Base-by-base conservation (phyloP, 2,329 filamentous ascomycete species). In the Colletotrichum tanaceti region DNA sequence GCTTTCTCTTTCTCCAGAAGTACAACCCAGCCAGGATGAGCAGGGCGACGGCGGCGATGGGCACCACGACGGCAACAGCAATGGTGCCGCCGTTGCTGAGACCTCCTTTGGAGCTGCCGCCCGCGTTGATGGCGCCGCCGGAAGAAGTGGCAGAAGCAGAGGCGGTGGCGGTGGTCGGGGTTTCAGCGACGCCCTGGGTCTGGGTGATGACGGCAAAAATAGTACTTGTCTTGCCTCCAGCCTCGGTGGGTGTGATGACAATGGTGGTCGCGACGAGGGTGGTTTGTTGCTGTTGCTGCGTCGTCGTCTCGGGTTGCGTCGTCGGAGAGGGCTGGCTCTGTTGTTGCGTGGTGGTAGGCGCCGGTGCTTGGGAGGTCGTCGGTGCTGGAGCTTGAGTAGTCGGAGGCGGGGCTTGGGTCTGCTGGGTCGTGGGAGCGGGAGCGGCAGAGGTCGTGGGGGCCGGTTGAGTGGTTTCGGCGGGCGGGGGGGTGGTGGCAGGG, bases 21-120 rank as follows among this genome's bases (percentile, higher is more conserved):
- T 92, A 94, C 35, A 98, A 84, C 7, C 90, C 92, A 3, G 88
- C 89, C 10, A 95, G 79, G 2, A 95, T 89, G 24, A 98, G 84
- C 20, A 97, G 80, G 2, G 93, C 93, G 44, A 98, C 93, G 1
- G 91, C 93, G 1, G 90, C 93, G 57, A 99, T 95, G 5, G 96
- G 96, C 2, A 98, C 92, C 6, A 98, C 93, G 0, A 99, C 96
- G 3, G 94, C 95, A 58, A 98, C 90, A 9, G 96, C 95, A 70
- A 97, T 97, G 73, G 88, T 94, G 55, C 91, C 91, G 41, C 86
- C 85, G 55, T 86, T 85, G 72, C 77, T 82, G 9, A 94, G 80
- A 2, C 87, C 86, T 6, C 80, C 77, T n/a, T 76, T 73, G 11
- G 73, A 66, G 44, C 74, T 71, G 7, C 77, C 74, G 0, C 74